Conservation (phyloP, 2,329 filamentous ascomycete genomes). For the Arthrobotrys conoides region DNA sequence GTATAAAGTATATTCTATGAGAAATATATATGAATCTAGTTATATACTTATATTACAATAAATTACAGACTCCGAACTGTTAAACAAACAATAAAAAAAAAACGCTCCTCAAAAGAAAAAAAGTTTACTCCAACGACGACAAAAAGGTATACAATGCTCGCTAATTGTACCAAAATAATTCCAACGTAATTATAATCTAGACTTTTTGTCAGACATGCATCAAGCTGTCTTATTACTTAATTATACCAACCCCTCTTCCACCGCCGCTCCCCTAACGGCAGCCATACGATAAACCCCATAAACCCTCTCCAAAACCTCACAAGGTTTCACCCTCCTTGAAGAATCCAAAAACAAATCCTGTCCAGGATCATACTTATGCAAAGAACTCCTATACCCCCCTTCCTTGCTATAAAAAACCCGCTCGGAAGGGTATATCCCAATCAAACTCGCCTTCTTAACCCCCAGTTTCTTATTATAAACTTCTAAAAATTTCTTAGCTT, state of each 20-base stretch:
- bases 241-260: slow-evolving; percentile 19
- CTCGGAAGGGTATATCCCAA: slow-evolving; percentile 57
- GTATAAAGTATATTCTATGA: background rate
- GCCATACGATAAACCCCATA: slow-evolving; percentile 28
- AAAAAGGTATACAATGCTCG: background rate
- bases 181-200: no score
- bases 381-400: slow-evolving; percentile 28
- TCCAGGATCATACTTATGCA: slow-evolving; percentile 53
- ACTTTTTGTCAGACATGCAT: background rate
- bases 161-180: slow-evolving; percentile 2
- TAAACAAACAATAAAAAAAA: background rate
- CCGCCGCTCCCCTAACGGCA: background rate
- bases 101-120: background rate
- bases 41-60: slow-evolving; percentile 16
- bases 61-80: slow-evolving; percentile 1
- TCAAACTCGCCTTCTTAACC: slow-evolving; percentile 22
- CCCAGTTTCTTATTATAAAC: slow-evolving; percentile 32
- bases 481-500: slow-evolving; percentile 51
- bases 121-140: background rate
- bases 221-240: no score
- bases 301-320: slow-evolving; percentile 26
- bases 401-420: slow-evolving; percentile 53
- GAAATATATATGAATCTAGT: background rate
- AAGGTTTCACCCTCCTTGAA: background rate
- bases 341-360: background rate